Base-by-base conservation (phyloP, 1,284 basidiomycete genomes). In the Ceraceosorus bombacis region DNA sequence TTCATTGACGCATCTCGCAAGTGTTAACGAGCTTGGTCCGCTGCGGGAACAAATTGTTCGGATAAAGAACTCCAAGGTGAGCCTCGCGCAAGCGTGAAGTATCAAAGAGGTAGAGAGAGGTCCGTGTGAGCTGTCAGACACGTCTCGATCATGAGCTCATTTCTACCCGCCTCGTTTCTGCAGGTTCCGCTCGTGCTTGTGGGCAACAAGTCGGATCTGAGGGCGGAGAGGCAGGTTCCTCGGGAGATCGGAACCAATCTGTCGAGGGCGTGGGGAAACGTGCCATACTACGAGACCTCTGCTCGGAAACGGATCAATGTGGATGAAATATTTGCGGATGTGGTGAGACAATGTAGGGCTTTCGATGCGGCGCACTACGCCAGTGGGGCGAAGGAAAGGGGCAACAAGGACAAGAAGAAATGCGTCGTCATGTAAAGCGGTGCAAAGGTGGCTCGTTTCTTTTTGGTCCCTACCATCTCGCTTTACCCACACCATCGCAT, bases 161-260 rank as follows among this genome's bases (percentile, higher is more conserved):
- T 53, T 37, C n/a, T n/a, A 38, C 54, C n/a, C 41, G 36, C 40
- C 27, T 56, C 54, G n/a, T 54, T 58, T 13, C 9, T 59, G 36
- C 49, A 57, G 54, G 65, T 73, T 17, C 72, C 72, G 8, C 48
- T 72, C 15, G 68, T 74, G 10, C 56, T 74, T 39, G 72, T 74
- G 0, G 72, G 71, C 6, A 74, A 74, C 65, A 74, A 74, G 60
- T 64, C 66, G 13, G 72, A 74, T 58, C 59, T 73, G 40, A 48
- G 61, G 3, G 52, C 63, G 3, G 71, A 74, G 39, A 51, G 72
- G 8, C 71, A 74, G 58, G 71, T 73, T 43, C 70, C 71, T 2
- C 61, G 70, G 10, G 71, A 74, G 60, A 63, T 73, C n/a, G 72
- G 72, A 6, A 70, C 69, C 3, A 73, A 71, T 39, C 57, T 74